Evolutionary conservation across 1,139 yeast species (phyloP).

Genomic region (Debaryomyces singareniensis): DNA sequence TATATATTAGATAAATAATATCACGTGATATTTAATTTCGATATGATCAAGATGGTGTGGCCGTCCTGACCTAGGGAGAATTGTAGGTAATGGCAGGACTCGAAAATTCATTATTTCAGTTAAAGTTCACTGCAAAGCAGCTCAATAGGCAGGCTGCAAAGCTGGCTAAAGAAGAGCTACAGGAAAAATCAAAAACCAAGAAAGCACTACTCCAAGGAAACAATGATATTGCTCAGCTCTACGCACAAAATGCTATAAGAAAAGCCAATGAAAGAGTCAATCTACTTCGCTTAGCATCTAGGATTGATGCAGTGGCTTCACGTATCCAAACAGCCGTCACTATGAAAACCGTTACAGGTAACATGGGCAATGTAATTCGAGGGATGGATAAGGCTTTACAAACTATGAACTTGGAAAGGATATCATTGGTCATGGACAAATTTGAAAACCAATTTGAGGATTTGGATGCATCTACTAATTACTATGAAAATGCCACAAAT

Average conservation of each 20-base stretch:
- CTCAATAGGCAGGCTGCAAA: conserved; percentile 82
- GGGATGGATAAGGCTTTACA: conserved; percentile 97
- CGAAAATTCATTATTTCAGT: conserved; percentile 42
- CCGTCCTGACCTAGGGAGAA: background rate
- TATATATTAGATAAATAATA: background rate
- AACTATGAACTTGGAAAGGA: conserved; percentile 89
- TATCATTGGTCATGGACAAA: conserved; percentile 93
- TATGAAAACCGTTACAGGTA: conserved; percentile 89
- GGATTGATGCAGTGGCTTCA: conserved; percentile 94
- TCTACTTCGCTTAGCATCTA: conserved; percentile 72
- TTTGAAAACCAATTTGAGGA: conserved; percentile 96
- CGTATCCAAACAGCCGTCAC: conserved; percentile 97
- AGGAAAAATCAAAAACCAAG: conserved; percentile 83
- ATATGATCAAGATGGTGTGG: conserved; percentile 1
- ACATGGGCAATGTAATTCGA: conserved; percentile 85
- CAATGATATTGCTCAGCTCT: conserved; percentile 86
- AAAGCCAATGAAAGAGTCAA: conserved; percentile 85
- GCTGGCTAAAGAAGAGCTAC: conserved; percentile 84
- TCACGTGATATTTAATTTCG: background rate
- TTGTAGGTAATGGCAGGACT: conserved; percentile 33
- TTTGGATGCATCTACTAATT: conserved; percentile 87
- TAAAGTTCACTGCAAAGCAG: conserved; percentile 88
- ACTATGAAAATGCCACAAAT: conserved; percentile 86
- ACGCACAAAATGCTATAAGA: conserved; percentile 94
- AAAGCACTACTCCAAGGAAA: conserved; percentile 85